These are phyloP conservation scores for Xylariaceae sp. DNA, from an alignment of 2,329 filamentous ascomycete genomes.

Conservation along the genomic window DNA sequence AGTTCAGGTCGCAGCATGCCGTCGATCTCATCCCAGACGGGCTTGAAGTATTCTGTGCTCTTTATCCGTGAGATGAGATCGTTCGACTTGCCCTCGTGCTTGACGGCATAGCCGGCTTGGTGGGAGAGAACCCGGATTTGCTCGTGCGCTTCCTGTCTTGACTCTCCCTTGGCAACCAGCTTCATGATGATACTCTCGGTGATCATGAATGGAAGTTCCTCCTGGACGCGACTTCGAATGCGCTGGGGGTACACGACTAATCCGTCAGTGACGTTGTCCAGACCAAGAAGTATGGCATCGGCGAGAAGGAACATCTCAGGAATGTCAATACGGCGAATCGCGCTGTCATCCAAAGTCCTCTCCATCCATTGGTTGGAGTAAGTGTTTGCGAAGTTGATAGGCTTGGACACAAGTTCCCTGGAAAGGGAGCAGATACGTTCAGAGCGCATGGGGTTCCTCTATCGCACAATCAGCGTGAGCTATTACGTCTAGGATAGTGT, in stretches of 20 bases:
- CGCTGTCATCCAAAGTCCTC: constrained; percentile 72
- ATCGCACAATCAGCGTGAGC: too few relatives aligned
- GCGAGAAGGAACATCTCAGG: constrained; percentile 59
- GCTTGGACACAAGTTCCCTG: constrained; percentile 32
- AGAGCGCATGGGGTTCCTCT: constrained; percentile 28
- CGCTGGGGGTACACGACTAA: constrained; percentile 76
- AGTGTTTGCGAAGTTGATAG: constrained; percentile 57
- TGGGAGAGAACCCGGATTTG: constrained; percentile 80
- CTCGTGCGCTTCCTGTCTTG: constrained; percentile 63
- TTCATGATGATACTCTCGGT: constrained; percentile 39
- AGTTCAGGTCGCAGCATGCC: constrained; percentile 61
- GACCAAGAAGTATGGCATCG: constrained; percentile 64
- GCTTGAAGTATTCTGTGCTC: constrained; percentile 69
- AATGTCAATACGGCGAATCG: constrained; percentile 52
- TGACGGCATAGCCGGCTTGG: constrained; percentile 64
- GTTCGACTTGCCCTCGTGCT: constrained; percentile 65
- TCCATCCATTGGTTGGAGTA: constrained; percentile 69
- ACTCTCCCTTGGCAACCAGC: constrained; percentile 27
- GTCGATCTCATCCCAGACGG: constrained; percentile 68
- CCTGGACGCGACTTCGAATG: constrained; percentile 65
- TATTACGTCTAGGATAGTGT: too few relatives aligned
- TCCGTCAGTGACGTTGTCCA: constrained; percentile 66
- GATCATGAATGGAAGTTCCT: constrained; percentile 76
- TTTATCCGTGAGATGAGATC: constrained; percentile 79
- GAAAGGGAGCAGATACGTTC: constrained; percentile 35